These are phyloP conservation scores for Colletotrichum lindemuthianum DNA, from an alignment of 2,329 filamentous ascomycete genomes.

Conservation along the genomic window DNA sequence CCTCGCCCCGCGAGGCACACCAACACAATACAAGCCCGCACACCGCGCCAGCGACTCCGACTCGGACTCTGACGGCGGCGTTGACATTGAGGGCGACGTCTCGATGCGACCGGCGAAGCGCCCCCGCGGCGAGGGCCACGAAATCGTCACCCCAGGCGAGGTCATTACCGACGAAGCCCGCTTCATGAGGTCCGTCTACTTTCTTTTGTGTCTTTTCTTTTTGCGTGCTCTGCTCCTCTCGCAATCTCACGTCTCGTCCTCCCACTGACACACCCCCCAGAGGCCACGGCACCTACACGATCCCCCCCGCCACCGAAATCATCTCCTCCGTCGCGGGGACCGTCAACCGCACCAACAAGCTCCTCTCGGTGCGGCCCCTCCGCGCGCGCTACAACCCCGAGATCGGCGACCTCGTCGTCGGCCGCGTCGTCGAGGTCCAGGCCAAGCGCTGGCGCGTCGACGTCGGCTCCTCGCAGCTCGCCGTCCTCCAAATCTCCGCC, in stretches of 20 bases:
- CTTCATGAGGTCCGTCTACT: slow-evolving; percentile 80
- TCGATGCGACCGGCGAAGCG: slow-evolving; percentile 57
- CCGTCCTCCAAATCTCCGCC: slow-evolving; percentile 83
- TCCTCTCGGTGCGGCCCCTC: slow-evolving; percentile 89
- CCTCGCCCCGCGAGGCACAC: slow-evolving; percentile 51
- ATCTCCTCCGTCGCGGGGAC: slow-evolving; percentile 91
- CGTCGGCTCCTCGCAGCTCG: slow-evolving; percentile 87
- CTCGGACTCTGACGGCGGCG: slow-evolving; percentile 57
- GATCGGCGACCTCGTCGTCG: slow-evolving; percentile 95
- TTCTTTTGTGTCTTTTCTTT: neutral
- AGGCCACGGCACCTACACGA: slow-evolving; percentile 91
- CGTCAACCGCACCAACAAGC: slow-evolving; percentile 93
- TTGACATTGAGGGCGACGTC: slow-evolving; percentile 55
- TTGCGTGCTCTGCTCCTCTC: neutral
- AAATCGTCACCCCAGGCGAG: slow-evolving; percentile 89
- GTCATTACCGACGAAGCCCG: slow-evolving; percentile 90
- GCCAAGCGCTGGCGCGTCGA: slow-evolving; percentile 94
- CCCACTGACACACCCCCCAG: slow-evolving; percentile 52
- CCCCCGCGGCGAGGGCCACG: slow-evolving; percentile 47
- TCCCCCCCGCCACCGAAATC: slow-evolving; percentile 72
- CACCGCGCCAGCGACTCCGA: slow-evolving; percentile 50
- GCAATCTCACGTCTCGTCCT: too few species aligned
- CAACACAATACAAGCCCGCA: slow-evolving; percentile 36
- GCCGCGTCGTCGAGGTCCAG: slow-evolving; percentile 95
- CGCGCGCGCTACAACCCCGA: slow-evolving; percentile 94